phyloP scores from a whole-genome alignment of 805 yeast species.

The Saturnispora gosingensis region DNA sequence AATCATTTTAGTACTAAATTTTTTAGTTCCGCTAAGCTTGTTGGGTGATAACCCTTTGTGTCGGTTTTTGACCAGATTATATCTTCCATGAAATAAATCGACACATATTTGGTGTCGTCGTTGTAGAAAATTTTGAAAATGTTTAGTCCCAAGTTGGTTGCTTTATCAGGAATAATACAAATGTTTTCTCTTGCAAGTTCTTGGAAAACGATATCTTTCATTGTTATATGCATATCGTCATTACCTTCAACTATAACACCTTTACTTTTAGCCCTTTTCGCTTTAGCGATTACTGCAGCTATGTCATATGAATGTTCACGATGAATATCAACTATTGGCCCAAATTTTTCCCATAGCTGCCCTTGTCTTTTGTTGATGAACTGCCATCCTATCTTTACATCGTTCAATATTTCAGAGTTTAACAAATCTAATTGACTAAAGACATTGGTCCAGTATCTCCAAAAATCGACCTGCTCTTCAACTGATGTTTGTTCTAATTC shows the following conservation, averaged over 20 bases:
- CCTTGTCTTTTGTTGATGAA: background rate
- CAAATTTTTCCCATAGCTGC: background rate
- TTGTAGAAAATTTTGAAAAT: background rate
- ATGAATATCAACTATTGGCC: background rate
- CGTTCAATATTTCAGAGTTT: background rate
- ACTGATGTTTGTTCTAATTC: background rate
- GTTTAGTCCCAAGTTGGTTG: background rate
- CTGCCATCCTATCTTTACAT: conserved; percentile 3
- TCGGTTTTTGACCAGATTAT: conserved; percentile 35
- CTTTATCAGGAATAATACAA: conserved; percentile 28
- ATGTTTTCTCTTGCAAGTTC: conserved; percentile 46
- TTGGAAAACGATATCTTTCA: conserved; percentile 57
- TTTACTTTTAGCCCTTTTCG: no score
- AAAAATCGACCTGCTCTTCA: background rate
- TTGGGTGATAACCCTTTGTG: conserved; percentile 33
- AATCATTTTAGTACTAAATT: background rate
- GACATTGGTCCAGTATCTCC: conserved; percentile 2
- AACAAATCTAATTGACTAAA: background rate
- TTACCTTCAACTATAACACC: background rate
- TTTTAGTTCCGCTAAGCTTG: conserved; percentile 27
- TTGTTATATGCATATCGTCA: conserved; percentile 28
- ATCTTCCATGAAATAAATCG: conserved; percentile 51
- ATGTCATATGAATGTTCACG: background rate
- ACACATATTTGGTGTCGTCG: background rate
- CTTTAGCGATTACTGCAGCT: background rate